Evolutionary conservation across 1,139 yeast genomes (phyloP), one percentile per base, ranked within the genome.

Genomic region (Debaryomyces fabryi): DNA sequence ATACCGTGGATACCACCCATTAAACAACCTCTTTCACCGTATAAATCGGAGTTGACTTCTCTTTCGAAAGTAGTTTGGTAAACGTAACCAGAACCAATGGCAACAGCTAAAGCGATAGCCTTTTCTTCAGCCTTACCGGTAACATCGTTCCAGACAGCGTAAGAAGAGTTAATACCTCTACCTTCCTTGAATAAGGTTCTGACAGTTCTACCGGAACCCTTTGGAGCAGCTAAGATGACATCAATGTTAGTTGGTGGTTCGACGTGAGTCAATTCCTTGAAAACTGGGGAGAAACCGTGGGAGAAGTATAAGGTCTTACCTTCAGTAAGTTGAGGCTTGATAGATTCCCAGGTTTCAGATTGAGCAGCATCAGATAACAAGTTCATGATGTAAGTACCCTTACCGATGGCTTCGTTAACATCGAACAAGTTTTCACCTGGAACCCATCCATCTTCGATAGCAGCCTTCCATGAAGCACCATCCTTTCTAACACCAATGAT

Each of bases 1-100:
- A 93, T 93, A 83, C 99, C 99, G 83, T 93, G 99, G 83, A 93
- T 92, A 85, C 99, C 99, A 74, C 99, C 99, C 99, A 93, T 93
- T 67, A 93, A 84, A 81, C 98, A 92, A 71, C 99, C 99, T 85
- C 99, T 91, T 84, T 93, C 99, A 81, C 99, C 99, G 81, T 93
- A 93, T 72, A 93, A 84, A 76, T 93, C 99, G 60, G 98, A 92
- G 91, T 88, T 90, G 71, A 93, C 99, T 81, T 93, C 99, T 81
- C 88, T 90, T 82, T 95, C 97, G 71, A 95, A 95, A 61, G 99
- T 93, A 80, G 99, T 93, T 82, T 93, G 91, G 91, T 93, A 93
- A 64, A 93, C 96, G 88, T 93, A 93, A 78, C 99, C 99, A 57
- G 98, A 92, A 75, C 99, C 99, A 70, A 93, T 90, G 73, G 98